Evolutionary conservation across 805 yeast genomes (phyloP), one percentile per base, ranked within the genome.

Genomic region (Candida peoriensis): DNA sequence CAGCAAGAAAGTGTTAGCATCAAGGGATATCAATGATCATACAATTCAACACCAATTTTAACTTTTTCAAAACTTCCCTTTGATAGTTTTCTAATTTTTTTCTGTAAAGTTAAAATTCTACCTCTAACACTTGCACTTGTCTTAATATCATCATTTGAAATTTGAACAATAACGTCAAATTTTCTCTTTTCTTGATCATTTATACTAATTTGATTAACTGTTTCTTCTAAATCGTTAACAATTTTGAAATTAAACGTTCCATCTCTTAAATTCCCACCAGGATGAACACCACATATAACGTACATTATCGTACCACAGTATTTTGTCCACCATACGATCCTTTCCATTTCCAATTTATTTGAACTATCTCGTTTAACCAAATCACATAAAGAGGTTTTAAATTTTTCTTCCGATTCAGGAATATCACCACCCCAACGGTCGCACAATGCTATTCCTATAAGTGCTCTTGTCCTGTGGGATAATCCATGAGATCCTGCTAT

Each of bases 391-490:
- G 62, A 60, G 9, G 63, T 54, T 44, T 71, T 71, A 47, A 64
- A 70, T 15, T 43, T 54, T 36, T 66, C 71, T 42, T 76, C 79
- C 30, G 62, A 58, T 26, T 72, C 75, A 12, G 86, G 82, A 11
- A 81, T 61, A 42, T 80, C 87, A 4, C 83, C 86, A 23, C 90
- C 90, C 90, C 90, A 83, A 44, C 93, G 64, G 47, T 81, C 85
- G 59, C 87, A 78, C 18, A 82, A 61, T 2, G 87, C 84, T 20
- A 82, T 70, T 0, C 90, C 90, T 10, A 81, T 69, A 31, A 83
- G 58, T 0, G 86, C 87, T 36, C 89, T 63, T 3, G 76, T 76
- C 44, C 78, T 69, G 53, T 83, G 90, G 2, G 86, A 74, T 30
- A 82, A 57, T 6, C 90, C 93, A 54, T 81, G 86, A 4, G 81